Percentiles rank a stretch among this genome's conserved stretches.
These are phyloP conservation scores for Hippophae rhamnoides DNA, from an alignment of 306 rosid genomes.

Conservation along the genomic window DNA sequence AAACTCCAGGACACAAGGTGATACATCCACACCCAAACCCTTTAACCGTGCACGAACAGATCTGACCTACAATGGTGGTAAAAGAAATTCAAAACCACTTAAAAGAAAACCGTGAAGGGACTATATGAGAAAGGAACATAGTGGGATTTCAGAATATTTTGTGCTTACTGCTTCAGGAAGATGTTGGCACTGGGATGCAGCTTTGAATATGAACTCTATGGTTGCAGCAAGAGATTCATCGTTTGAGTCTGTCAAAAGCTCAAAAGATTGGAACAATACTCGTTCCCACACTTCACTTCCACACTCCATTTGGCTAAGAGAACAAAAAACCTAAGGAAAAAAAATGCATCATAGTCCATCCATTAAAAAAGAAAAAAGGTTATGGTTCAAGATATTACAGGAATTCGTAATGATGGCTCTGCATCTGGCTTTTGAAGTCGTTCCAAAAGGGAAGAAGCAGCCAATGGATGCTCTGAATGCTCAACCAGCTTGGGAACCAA, in stretches of 20 bases:
- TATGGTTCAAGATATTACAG: constrained; percentile 49
- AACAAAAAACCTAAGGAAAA: constrained; percentile 61
- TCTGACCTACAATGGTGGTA: constrained; percentile 54
- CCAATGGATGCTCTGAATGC: constrained; percentile 88
- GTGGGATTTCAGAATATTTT: constrained; percentile 16
- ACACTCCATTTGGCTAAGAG: constrained; percentile 88
- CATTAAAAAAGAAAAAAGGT: constrained; percentile 6
- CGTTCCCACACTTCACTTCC: constrained; percentile 95
- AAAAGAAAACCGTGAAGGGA: constrained; percentile 11
- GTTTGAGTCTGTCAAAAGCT: constrained; percentile 74
- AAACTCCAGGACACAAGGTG: constrained; percentile 85
- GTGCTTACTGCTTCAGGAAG: constrained; percentile 90
- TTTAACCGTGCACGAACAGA: constrained; percentile 79
- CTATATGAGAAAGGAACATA: constrained; percentile 12
- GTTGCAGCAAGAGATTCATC: constrained; percentile 76
- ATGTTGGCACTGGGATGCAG: constrained; percentile 96
- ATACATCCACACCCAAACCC: constrained; percentile 67
- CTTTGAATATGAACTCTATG: constrained; percentile 84
- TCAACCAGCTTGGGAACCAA: constrained; percentile 93
- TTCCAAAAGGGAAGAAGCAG: constrained; percentile 84
- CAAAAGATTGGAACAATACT: constrained; percentile 65
- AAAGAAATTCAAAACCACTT: constrained; percentile 22
- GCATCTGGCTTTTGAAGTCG: constrained; percentile 88
- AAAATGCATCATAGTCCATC: constrained; percentile 3
- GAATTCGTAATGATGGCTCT: constrained; percentile 71